phyloP scores from a whole-genome alignment of 2,329 filamentous ascomycete species.

The Diaporthe sp. region DNA sequence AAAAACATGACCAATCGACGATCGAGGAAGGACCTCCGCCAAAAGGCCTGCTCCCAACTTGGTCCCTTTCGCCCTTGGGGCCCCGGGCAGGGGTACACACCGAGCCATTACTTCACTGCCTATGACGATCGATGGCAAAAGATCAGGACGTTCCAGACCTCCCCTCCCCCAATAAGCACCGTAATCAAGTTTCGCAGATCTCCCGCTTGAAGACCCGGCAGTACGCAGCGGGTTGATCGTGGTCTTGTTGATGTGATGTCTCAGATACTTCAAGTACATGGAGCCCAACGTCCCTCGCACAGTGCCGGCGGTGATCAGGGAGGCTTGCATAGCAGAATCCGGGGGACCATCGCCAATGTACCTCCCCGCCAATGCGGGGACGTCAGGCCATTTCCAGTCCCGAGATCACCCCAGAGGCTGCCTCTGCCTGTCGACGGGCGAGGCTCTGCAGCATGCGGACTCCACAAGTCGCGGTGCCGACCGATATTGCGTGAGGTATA shows the following conservation, averaged over 20 bases:
- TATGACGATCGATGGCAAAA: not conserved
- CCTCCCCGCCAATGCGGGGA: slow-evolving; percentile 28
- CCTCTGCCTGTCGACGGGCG: not conserved
- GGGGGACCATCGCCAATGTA: slow-evolving; percentile 20
- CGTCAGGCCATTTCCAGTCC: slow-evolving; percentile 28
- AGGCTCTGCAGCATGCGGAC: slow-evolving; percentile 18
- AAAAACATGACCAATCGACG: not conserved
- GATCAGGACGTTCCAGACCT: not conserved
- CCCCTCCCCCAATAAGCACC: not conserved
- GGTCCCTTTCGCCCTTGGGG: not conserved
- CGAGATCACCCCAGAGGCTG: slow-evolving; percentile 21
- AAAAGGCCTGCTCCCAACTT: not conserved
- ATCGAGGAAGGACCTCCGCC: not conserved
- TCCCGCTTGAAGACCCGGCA: not conserved
- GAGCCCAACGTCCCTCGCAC: slow-evolving; percentile 23
- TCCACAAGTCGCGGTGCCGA: slow-evolving; percentile 22
- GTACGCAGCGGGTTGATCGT: not conserved
- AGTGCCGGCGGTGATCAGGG: slow-evolving; percentile 16
- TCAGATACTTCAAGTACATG: slow-evolving; percentile 7
- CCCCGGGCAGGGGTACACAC: not conserved
- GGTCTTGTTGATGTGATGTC: slow-evolving; percentile 8
- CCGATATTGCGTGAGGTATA: slow-evolving; percentile 24
- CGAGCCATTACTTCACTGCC: not conserved
- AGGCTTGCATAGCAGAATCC: slow-evolving; percentile 20
- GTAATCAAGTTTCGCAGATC: slow-evolving; percentile 14